Percentiles rank a stretch among this genome's conserved stretches.
These are phyloP conservation scores for Pseudogymnoascus sp. DNA, from an alignment of 2,329 filamentous ascomycete genomes.

Conservation along the genomic window DNA sequence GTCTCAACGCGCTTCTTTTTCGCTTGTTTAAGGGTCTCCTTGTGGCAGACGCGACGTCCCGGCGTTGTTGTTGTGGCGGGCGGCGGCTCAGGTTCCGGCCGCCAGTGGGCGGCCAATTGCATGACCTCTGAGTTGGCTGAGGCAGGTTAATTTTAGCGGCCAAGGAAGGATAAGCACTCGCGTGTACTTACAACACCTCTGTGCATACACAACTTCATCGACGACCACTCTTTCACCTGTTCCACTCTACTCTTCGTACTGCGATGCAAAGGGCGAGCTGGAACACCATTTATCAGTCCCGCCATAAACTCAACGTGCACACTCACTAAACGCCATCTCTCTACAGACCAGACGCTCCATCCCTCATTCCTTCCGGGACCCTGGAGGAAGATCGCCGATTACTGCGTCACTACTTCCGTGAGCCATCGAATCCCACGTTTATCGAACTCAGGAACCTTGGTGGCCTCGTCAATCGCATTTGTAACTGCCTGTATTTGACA, in stretches of 20 bases:
- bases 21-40: background rate
- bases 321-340: background rate
- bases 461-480: background rate
- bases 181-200: conserved; percentile 6
- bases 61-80: conserved; percentile 6
- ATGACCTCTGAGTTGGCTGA: conserved; percentile 2
- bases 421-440: background rate
- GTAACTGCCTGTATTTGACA: background rate
- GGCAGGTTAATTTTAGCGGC: conserved; percentile 6
- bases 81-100: background rate
- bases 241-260: background rate
- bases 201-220: conserved; percentile 2
- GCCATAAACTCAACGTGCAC: background rate
- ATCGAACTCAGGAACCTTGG: background rate
- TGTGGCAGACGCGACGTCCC: conserved; percentile 2
- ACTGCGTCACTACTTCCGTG: background rate
- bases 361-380: background rate
- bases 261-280: background rate
- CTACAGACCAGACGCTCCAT: background rate
- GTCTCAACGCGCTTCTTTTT: conserved; percentile 1
- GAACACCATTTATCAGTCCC: background rate
- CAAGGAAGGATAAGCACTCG: conserved; percentile 5
- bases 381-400: background rate
- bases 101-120: background rate
- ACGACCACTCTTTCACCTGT: background rate